These are phyloP conservation scores for Penicillium sp. DNA, from an alignment of 2,329 filamentous ascomycete species.

Conservation along the genomic window DNA sequence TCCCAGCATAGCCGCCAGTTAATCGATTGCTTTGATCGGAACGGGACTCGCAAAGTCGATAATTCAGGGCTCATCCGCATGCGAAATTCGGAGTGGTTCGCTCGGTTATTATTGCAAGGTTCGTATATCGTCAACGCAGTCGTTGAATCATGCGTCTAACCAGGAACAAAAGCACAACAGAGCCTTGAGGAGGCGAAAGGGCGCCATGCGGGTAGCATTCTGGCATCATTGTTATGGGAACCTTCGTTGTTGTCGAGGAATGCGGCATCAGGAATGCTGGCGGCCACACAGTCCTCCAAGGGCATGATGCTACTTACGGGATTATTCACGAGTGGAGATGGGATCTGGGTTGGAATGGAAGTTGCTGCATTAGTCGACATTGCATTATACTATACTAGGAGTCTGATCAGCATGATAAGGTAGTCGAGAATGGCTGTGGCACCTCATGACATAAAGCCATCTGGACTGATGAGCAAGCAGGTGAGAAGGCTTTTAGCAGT, in stretches of 20 bases:
- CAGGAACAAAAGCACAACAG: constrained; percentile 3
- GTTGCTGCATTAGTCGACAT: not conserved
- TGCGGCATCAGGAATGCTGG: constrained; percentile 33
- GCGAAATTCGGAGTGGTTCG: not conserved
- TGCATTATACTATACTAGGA: not conserved
- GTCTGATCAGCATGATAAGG: not conserved
- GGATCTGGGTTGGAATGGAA: constrained; percentile 6
- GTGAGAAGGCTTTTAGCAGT: too few species aligned
- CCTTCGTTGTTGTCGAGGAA: constrained; percentile 24
- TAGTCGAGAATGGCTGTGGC: not conserved
- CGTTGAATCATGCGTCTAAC: not conserved
- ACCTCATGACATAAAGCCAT: not conserved
- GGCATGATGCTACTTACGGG: not conserved
- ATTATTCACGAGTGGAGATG: not conserved
- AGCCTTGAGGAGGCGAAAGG: constrained; percentile 2
- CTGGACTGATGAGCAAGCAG: too few species aligned
- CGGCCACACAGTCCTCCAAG: constrained; percentile 14
- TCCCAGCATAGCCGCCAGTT: constrained; percentile 29
- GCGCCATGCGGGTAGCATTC: not conserved
- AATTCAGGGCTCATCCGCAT: constrained; percentile 12
- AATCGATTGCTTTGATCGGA: not conserved
- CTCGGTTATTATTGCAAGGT: not conserved
- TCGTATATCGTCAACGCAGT: not conserved
- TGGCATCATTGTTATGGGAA: constrained; percentile 31
- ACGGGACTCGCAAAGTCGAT: not conserved